Conservation (phyloP, 129 eudicot species). For the Silybum marianum region DNA sequence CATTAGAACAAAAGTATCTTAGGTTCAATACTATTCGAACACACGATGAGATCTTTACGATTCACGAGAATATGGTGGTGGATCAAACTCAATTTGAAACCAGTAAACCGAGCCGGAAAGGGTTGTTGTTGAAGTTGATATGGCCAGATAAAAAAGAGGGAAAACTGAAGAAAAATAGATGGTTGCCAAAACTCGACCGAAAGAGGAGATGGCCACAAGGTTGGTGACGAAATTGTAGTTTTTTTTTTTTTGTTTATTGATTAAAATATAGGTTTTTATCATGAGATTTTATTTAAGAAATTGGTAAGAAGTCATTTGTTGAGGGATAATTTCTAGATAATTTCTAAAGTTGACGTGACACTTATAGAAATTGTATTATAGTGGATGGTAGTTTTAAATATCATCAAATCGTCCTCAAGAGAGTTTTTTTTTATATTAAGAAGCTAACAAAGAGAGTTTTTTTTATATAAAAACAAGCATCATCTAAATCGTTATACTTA, state of each 20-base stretch:
- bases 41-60: slow-evolving; percentile 47
- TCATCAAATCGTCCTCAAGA: slow-evolving; percentile 5
- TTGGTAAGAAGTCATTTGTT: too few species aligned
- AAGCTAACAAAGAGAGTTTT: too few species aligned
- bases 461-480: too few species aligned
- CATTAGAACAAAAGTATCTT: slow-evolving; percentile 68
- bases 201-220: slow-evolving; percentile 76
- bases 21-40: slow-evolving; percentile 50
- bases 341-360: too few species aligned
- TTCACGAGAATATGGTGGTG: slow-evolving; percentile 21
- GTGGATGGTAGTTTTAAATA: not conserved
- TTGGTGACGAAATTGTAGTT: slow-evolving; percentile 40
- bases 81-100: slow-evolving; percentile 17
- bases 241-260: too few species aligned
- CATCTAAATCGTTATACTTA: too few species aligned
- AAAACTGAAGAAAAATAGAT: slow-evolving; percentile 34
- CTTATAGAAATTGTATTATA: too few species aligned
- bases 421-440: too few species aligned
- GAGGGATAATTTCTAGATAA: too few species aligned
- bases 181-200: slow-evolving; percentile 41
- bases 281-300: too few species aligned
- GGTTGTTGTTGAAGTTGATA: slow-evolving; percentile 41
- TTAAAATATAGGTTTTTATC: too few species aligned
- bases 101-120: slow-evolving; percentile 27
- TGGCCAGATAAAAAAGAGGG: slow-evolving; percentile 44